Conservation (phyloP, 2,329 filamentous ascomycete species). For the Beauveria pseudobassiana region DNA sequence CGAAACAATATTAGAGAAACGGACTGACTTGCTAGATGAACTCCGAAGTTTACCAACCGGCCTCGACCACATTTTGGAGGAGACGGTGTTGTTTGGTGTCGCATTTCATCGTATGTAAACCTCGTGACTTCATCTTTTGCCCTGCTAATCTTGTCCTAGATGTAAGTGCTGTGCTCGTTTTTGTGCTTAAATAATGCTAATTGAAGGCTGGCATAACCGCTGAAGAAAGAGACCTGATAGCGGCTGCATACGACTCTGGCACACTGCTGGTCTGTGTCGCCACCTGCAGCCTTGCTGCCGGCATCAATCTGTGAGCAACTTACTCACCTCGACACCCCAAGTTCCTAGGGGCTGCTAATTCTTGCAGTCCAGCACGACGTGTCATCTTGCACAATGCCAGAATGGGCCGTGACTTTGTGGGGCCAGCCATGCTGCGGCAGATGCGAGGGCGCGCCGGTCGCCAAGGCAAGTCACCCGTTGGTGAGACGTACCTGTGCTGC, state of each 20-base stretch:
- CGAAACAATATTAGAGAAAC: constrained; percentile 42
- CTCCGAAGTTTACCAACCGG: constrained; percentile 58
- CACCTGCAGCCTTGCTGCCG: constrained; percentile 73
- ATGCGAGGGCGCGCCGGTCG: constrained; percentile 73
- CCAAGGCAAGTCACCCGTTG: constrained; percentile 70
- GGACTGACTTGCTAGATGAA: constrained; percentile 58
- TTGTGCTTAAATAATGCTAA: constrained; percentile 17
- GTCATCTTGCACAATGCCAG: constrained; percentile 69
- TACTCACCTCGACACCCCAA: background rate
- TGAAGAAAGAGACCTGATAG: constrained; percentile 67
- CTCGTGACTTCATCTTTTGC: background rate
- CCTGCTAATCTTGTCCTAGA: constrained; percentile 21
- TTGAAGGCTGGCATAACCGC: constrained; percentile 58
- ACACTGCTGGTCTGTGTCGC: constrained; percentile 64
- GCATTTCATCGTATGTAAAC: constrained; percentile 60
- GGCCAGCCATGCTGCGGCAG: constrained; percentile 70
- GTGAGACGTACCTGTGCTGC: constrained; percentile 72
- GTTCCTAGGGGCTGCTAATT: constrained; percentile 11
- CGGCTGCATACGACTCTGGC: constrained; percentile 62
- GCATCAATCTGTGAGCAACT: constrained; percentile 57
- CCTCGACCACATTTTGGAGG: constrained; percentile 56
- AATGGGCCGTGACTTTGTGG: constrained; percentile 71
- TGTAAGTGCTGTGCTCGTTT: constrained; percentile 22
- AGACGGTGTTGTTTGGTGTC: constrained; percentile 58
- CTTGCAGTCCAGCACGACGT: constrained; percentile 49